Conservation (phyloP, 495 filamentous ascomycete genomes). For the Penicillium angulare region DNA sequence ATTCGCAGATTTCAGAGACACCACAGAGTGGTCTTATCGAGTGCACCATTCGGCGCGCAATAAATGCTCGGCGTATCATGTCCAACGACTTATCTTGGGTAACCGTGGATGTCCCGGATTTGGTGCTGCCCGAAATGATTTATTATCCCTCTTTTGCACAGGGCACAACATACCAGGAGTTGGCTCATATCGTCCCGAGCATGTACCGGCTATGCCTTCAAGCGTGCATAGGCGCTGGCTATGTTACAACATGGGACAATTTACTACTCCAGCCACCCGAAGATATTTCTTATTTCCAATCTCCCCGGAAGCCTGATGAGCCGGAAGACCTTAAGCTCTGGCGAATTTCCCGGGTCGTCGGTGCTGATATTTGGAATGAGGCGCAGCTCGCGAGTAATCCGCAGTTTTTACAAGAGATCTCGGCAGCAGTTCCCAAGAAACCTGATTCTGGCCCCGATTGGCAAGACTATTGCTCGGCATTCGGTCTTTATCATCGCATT, state of each 20-base stretch:
- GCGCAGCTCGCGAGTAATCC: too few relatives aligned
- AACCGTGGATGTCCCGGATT: background rate
- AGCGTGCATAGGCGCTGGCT: background rate
- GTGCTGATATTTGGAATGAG: too few relatives aligned
- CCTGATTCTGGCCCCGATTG: too few relatives aligned
- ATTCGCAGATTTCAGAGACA: slow-evolving; percentile 4
- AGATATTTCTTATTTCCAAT: too few relatives aligned
- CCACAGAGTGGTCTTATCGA: slow-evolving; percentile 1
- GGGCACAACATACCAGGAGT: background rate
- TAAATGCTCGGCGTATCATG: slow-evolving; percentile 12
- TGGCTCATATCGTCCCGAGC: background rate
- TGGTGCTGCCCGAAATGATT: background rate
- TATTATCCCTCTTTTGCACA: background rate
- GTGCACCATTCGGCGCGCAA: slow-evolving; percentile 1
- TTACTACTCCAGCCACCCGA: too few relatives aligned
- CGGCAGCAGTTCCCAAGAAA: too few relatives aligned
- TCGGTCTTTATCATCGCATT: too few relatives aligned
- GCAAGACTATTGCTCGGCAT: too few relatives aligned
- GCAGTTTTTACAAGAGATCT: too few relatives aligned
- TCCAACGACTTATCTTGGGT: slow-evolving; percentile 6
- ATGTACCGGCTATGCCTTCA: background rate
- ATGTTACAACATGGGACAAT: background rate
- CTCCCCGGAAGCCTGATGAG: too few relatives aligned
- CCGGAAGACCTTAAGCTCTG: too few relatives aligned
- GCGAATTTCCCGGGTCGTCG: too few relatives aligned